Evolutionary conservation across 306 rosid species (phyloP).

Genomic region (Prunus mongolica): DNA sequence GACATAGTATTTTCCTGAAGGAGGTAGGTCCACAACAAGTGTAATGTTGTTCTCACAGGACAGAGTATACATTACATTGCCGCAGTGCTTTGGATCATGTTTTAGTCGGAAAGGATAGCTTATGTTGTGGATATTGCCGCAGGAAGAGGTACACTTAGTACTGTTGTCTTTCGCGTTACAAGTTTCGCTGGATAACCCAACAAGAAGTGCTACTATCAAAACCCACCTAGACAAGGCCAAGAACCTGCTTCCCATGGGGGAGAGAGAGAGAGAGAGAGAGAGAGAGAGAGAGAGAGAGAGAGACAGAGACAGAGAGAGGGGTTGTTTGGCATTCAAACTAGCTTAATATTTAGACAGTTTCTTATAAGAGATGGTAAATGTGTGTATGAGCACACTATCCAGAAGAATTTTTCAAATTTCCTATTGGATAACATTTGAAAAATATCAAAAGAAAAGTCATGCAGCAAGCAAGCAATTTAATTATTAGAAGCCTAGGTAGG

Average conservation of each 20-base stretch:
- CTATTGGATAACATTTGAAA: background rate
- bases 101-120: too few species aligned
- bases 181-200: background rate
- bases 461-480: too few species aligned
- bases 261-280: background rate
- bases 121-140: too few species aligned
- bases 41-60: constrained; percentile 27
- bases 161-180: too few species aligned
- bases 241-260: background rate
- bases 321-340: background rate
- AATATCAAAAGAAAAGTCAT: too few species aligned
- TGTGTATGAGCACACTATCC: too few species aligned
- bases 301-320: background rate
- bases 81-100: too few species aligned
- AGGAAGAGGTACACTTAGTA: too few species aligned
- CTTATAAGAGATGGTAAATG: too few species aligned
- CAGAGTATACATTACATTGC: too few species aligned
- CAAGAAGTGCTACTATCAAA: background rate
- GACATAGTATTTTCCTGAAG: background rate
- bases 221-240: background rate
- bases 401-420: too few species aligned
- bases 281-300: background rate
- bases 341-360: background rate
- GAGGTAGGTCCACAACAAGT: background rate
- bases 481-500: background rate